These are phyloP conservation scores for Sporisorium iseilematis-ciliati DNA, from an alignment of 1,284 basidiomycete genomes.

Conservation along the genomic window DNA sequence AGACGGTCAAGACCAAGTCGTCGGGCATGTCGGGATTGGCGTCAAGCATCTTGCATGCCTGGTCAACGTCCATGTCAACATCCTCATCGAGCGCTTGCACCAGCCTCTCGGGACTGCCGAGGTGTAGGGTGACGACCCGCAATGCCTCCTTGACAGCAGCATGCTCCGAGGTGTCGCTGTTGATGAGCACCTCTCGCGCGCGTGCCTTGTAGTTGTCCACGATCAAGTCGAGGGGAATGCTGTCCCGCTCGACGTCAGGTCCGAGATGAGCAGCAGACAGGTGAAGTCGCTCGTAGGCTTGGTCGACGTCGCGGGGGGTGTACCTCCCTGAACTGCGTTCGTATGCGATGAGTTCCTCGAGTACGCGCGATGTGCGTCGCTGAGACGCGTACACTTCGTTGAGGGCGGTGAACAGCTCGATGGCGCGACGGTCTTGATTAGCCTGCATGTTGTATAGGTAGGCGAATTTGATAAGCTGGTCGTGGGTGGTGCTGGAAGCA, in stretches of 20 bases:
- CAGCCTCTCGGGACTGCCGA: slow-evolving; percentile 29
- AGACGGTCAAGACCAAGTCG: slow-evolving; percentile 80
- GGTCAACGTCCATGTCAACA: slow-evolving; percentile 75
- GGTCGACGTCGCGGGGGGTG: slow-evolving; percentile 34
- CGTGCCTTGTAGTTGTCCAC: slow-evolving; percentile 43
- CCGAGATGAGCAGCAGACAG: slow-evolving; percentile 34
- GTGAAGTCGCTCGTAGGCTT: slow-evolving; percentile 43
- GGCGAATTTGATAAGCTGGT: slow-evolving; percentile 52
- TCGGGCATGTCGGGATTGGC: slow-evolving; percentile 80
- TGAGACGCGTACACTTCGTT: slow-evolving; percentile 33
- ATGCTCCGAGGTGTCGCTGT: slow-evolving; percentile 39
- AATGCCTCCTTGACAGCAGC: slow-evolving; percentile 45
- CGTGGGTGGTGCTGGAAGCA: slow-evolving; percentile 27
- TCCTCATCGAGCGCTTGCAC: slow-evolving; percentile 28
- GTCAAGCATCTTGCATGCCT: slow-evolving; percentile 81
- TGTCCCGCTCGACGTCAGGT: slow-evolving; percentile 25
- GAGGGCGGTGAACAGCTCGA: slow-evolving; percentile 34
- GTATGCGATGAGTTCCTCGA: slow-evolving; percentile 43
- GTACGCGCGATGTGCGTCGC: slow-evolving; percentile 33
- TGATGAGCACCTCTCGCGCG: slow-evolving; percentile 37
- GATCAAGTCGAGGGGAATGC: slow-evolving; percentile 41
- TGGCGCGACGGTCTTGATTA: slow-evolving; percentile 4
- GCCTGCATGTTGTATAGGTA: slow-evolving; percentile 48
- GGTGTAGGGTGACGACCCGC: slow-evolving; percentile 24
- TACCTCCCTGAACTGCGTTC: slow-evolving; percentile 44